Conservation (phyloP, 495 filamentous ascomycete species). For the Hypoxylon perforatum region DNA sequence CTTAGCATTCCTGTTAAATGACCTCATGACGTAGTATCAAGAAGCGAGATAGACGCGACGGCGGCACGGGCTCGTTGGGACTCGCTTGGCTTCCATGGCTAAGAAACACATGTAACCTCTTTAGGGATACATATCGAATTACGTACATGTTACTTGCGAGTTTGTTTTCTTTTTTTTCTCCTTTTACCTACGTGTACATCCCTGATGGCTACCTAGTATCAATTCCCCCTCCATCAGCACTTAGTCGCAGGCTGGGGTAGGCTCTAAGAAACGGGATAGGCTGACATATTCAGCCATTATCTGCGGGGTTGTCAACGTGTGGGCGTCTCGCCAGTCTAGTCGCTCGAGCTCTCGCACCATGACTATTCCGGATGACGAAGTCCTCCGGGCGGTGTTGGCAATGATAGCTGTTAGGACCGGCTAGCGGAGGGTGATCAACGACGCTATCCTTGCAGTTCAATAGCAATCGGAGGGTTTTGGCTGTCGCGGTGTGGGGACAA, state of each 20-base stretch:
- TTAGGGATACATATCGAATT: constrained; percentile 26
- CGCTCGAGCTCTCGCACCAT: constrained; percentile 14
- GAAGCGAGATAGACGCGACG: constrained; percentile 33
- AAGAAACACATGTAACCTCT: constrained; percentile 4
- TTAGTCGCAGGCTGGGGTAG: constrained; percentile 37
- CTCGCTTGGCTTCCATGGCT: constrained; percentile 19
- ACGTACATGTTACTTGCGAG: constrained; percentile 31
- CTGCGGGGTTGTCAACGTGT: constrained; percentile 36
- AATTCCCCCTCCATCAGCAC: constrained; percentile 33
- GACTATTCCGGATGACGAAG: constrained; percentile 22
- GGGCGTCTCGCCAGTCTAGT: constrained; percentile 8
- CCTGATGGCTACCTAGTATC: constrained; percentile 23
- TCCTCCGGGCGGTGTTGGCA: constrained; percentile 18
- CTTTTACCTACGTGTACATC: constrained; percentile 7
- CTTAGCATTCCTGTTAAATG: constrained; percentile 24
- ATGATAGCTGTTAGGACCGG: constrained; percentile 25
- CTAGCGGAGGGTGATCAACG: constrained; percentile 36
- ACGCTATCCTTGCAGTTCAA: constrained; percentile 16
- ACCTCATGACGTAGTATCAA: constrained; percentile 37
- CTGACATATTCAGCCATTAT: constrained; percentile 29
- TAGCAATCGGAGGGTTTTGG: constrained; percentile 26
- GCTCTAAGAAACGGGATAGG: constrained; percentile 31
- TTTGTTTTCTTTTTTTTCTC: constrained; percentile 14
- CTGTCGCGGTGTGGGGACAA: constrained; percentile 27
- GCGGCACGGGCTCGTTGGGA: constrained; percentile 11